Percentiles rank a stretch among this genome's conserved stretches.
These are phyloP conservation scores for Kazachstania sp. DNA, from an alignment of 1,139 yeast species.

Conservation along the genomic window DNA sequence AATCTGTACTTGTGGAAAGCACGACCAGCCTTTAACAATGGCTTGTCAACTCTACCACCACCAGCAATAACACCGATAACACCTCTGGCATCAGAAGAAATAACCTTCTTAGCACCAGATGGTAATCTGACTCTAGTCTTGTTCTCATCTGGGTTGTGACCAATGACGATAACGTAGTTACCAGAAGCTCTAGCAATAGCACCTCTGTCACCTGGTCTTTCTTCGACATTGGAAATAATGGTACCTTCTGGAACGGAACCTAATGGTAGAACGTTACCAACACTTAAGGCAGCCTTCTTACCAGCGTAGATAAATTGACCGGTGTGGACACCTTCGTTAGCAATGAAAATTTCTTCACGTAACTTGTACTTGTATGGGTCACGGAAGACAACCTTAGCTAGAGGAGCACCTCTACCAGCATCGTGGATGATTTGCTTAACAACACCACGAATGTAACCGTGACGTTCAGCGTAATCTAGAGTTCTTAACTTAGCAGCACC, in stretches of 20 bases:
- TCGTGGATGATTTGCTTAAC: conserved; percentile 98
- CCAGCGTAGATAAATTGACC: conserved; percentile 99
- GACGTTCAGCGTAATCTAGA: conserved; percentile 98
- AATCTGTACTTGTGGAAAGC: conserved; percentile 99
- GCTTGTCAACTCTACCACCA: conserved; percentile 99
- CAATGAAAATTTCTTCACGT: conserved; percentile 98
- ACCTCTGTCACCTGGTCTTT: conserved; percentile 99
- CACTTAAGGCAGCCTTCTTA: conserved; percentile 94
- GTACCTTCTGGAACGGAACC: conserved; percentile 99
- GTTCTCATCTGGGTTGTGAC: conserved; percentile 98
- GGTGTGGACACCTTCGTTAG: conserved; percentile 99
- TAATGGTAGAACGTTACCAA: conserved; percentile 96
- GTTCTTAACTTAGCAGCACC: conserved; percentile 99
- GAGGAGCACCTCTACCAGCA: conserved; percentile 99
- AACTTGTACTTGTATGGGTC: conserved; percentile 98
- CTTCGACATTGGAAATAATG: conserved; percentile 96
- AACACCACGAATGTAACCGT: conserved; percentile 98
- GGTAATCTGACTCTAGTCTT: conserved; percentile 99
- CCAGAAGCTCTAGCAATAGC: conserved; percentile 99
- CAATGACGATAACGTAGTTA: conserved; percentile 97
- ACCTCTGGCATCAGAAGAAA: conserved; percentile 96
- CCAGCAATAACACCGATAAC: conserved; percentile 99
- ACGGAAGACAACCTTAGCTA: conserved; percentile 98
- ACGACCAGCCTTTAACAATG: conserved; percentile 99
- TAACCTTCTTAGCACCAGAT: conserved; percentile 96